phyloP scores from a whole-genome alignment of 495 filamentous ascomycete species.

The Aspergillus leporis region DNA sequence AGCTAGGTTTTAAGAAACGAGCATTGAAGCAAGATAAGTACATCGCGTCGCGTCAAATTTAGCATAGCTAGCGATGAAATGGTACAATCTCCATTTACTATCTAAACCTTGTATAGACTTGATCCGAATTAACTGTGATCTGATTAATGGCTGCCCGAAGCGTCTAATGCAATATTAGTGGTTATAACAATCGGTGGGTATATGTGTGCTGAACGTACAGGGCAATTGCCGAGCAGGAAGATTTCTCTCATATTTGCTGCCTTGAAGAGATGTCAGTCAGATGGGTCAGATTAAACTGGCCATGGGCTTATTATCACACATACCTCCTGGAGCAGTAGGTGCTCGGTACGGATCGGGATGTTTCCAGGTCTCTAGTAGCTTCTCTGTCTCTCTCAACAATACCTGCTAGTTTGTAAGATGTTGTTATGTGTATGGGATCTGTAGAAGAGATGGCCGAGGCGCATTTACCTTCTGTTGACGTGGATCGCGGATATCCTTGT shows the following conservation, averaged over 20 bases:
- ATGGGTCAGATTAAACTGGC: not conserved
- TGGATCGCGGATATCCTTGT: slow-evolving; percentile 81
- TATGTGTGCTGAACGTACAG: slow-evolving; percentile 58
- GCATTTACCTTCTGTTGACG: slow-evolving; percentile 77
- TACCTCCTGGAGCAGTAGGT: slow-evolving; percentile 93
- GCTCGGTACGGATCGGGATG: slow-evolving; percentile 90
- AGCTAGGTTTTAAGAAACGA: not conserved
- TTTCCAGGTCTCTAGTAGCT: slow-evolving; percentile 88
- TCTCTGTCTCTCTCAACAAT: slow-evolving; percentile 82
- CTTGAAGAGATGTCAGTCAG: slow-evolving; percentile 46
- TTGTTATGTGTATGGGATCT: slow-evolving; percentile 10
- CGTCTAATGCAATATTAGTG: slow-evolving; percentile 12
- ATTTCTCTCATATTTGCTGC: slow-evolving; percentile 96
- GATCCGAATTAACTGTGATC: not conserved
- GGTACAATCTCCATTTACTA: not conserved
- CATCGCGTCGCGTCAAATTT: too few species aligned
- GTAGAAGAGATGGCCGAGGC: not conserved
- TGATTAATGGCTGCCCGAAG: slow-evolving; percentile 12
- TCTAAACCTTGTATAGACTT: not conserved
- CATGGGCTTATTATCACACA: slow-evolving; percentile 24
- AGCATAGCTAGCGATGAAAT: not conserved
- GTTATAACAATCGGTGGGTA: not conserved
- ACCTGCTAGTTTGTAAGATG: slow-evolving; percentile 49
- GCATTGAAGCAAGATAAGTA: too few species aligned
- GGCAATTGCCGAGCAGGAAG: slow-evolving; percentile 74